Evolutionary conservation across 1,284 basidiomycete species (phyloP).

Genomic region (Rhodotorula sp.): DNA sequence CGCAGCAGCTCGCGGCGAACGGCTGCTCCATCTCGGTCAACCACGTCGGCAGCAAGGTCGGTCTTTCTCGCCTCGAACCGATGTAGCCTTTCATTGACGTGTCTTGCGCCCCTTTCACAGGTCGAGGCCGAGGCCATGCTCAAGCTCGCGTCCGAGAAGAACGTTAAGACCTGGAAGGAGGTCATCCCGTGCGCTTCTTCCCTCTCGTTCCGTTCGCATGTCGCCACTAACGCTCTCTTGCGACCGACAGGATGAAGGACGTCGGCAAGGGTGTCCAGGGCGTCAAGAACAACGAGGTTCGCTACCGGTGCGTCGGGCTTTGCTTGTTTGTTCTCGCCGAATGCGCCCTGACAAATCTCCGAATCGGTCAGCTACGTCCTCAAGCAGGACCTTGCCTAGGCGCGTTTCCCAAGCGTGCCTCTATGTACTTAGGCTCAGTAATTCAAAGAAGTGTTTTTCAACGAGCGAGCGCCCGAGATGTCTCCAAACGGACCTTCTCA

Average conservation of each 20-base stretch:
- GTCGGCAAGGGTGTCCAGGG: constrained; percentile 60
- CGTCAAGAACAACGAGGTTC: constrained; percentile 59
- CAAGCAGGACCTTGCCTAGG: constrained; percentile 24
- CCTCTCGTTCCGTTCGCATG: background rate
- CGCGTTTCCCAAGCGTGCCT: no score
- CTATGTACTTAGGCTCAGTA: background rate
- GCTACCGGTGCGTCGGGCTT: constrained; percentile 59
- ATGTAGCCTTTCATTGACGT: no score
- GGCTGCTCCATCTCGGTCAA: constrained; percentile 55
- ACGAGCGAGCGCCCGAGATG: no score
- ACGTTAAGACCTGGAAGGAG: constrained; percentile 56
- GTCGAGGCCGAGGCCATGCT: constrained; percentile 65
- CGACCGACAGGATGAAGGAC: constrained; percentile 56
- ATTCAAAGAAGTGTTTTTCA: background rate
- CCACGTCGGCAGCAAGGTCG: constrained; percentile 58
- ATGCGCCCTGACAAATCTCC: background rate
- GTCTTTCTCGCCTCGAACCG: background rate
- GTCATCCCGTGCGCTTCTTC: constrained; percentile 13
- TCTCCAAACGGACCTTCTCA: no score
- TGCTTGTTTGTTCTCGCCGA: background rate
- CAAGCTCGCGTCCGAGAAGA: constrained; percentile 61
- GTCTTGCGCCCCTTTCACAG: no score
- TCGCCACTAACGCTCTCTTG: background rate
- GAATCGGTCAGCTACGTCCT: constrained; percentile 46
- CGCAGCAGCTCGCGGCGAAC: constrained; percentile 53